Evolutionary conservation across 208 protist genomes (phyloP), one percentile per base, ranked within the genome.

Genomic region (Lotmaria passim): DNA sequence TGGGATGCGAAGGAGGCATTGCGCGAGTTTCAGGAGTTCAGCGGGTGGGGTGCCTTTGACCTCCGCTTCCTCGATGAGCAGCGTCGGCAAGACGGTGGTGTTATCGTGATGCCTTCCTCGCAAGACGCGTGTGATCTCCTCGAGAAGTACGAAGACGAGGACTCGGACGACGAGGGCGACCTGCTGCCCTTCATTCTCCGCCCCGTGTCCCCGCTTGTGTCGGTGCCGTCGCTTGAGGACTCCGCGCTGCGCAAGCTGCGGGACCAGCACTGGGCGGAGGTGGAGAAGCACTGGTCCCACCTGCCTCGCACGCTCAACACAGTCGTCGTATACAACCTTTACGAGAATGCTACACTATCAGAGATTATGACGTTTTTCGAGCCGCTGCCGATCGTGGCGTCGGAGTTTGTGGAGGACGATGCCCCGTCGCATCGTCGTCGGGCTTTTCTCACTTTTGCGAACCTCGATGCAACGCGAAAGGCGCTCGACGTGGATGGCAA

Each of bases 81-180:
- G 46, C 67, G 86, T 28, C 82, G 83, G 55, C 64, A 72, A 21
- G 63, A 82, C n/a, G 84, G 87, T n/a, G 90, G 90, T 50, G 77
- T 95, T 23, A 69, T 95, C 21, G 86, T 95, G 23, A 83, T 95
- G 73, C 87, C 90, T 1, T 84, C 87, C 7, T 78, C 86, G 53
- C 85, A 93, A 56, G 90, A 95, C 48, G 90, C 83, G 26, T 87
- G 76, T 68, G 90, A 95, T 72, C 33, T 95, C 10, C 81, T 95
- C 46, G 90, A 95, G 61, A 86, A 81, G 69, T 95, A 95, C 74
- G 90, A 95, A 57, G 90, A 95, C 64, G 90, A 95, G 59, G 90
- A 95, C 73, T 89, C 83, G 10, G 90, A 95, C 69, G 90, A 95
- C 71, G 87, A 95, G 41, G 83, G 85, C 24, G 87, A 89, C 48